Conservation (phyloP, 306 rosid genomes). For the Corylus avellana region DNA sequence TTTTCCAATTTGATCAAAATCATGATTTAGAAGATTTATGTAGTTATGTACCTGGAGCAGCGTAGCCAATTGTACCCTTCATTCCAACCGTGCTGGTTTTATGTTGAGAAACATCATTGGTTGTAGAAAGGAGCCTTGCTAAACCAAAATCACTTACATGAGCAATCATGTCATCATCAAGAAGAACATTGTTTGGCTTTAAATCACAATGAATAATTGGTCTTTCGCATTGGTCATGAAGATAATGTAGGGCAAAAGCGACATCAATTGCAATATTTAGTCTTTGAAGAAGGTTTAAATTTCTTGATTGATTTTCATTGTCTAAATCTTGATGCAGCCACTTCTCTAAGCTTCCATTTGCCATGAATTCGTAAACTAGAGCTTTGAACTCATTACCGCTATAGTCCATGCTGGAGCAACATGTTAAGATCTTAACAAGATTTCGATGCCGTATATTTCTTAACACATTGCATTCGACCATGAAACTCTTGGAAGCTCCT, state of each 20-base stretch:
- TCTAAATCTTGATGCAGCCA: slow-evolving; percentile 19
- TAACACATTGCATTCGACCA: too few species aligned
- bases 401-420: too few species aligned
- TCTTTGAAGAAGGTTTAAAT: slow-evolving; percentile 19
- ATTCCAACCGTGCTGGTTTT: slow-evolving; percentile 22
- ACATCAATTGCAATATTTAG: slow-evolving; percentile 24
- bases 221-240: slow-evolving; percentile 14
- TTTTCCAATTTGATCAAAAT: too few species aligned
- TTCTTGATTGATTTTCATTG: neutral
- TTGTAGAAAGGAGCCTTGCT: slow-evolving; percentile 14
- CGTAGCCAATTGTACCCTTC: slow-evolving; percentile 22
- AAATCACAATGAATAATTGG: slow-evolving; percentile 19
- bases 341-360: slow-evolving; percentile 34
- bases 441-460: too few species aligned
- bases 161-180: slow-evolving; percentile 16
- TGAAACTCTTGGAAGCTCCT: slow-evolving; percentile 34
- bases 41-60: slow-evolving; percentile 16
- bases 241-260: slow-evolving; percentile 20
- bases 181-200: slow-evolving; percentile 25
- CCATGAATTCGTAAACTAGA: slow-evolving; percentile 8
- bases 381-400: too few species aligned
- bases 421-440: too few species aligned
- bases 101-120: neutral
- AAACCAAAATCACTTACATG: slow-evolving; percentile 35
- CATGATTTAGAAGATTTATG: too few species aligned